Percentiles rank a stretch among this genome's conserved stretches.
Conservation (phyloP, 78 protist species). For the Planoprotostelium fungivorum region DNA sequence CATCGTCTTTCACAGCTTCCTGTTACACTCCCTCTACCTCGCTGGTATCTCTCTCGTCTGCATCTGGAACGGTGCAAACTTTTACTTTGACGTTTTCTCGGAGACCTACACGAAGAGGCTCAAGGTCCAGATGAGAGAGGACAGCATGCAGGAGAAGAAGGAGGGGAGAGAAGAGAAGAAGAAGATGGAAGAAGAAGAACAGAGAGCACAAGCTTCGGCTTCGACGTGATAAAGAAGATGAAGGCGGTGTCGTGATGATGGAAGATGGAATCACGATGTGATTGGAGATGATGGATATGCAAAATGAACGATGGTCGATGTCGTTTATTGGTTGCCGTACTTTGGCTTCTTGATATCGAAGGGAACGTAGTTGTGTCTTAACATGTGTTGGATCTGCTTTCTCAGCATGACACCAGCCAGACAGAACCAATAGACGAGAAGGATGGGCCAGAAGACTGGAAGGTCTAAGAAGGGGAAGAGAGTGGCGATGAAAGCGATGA, state of each 20-base stretch:
- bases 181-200: no score
- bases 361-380: constrained; percentile 87
- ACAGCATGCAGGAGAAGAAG: no score
- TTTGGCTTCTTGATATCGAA: constrained; percentile 17
- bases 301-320: no score
- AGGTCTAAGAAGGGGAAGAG: constrained; percentile 72
- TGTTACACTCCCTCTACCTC: constrained; percentile 33
- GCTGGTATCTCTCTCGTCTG: constrained; percentile 23
- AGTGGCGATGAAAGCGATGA: constrained; percentile 54
- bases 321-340: not conserved
- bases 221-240: no score
- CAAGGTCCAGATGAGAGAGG: constrained; percentile 6
- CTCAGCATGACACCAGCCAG: constrained; percentile 75
- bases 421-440: constrained; percentile 81
- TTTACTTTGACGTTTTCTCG: constrained; percentile 65
- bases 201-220: no score
- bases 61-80: constrained; percentile 64
- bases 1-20: constrained; percentile 21
- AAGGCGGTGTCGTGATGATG: no score
- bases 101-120: constrained; percentile 44
- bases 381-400: constrained; percentile 87
- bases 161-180: no score
- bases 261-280: no score
- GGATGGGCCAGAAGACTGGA: constrained; percentile 96
- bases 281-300: no score